phyloP scores from a whole-genome alignment of 371 early-diverging fungal species.

The Rhizopus delemar region DNA sequence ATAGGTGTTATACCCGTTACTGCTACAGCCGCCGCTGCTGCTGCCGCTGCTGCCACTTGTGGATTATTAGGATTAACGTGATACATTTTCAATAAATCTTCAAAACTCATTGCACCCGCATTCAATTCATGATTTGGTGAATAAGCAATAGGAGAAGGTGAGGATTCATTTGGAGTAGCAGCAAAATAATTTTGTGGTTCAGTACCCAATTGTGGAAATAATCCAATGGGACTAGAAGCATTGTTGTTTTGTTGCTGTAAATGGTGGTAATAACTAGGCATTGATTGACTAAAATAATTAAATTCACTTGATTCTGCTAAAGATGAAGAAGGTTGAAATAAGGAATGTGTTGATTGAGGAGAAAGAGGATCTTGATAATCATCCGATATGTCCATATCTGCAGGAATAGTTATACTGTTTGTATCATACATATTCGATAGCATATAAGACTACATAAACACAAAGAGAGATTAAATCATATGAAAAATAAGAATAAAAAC shows the following conservation, averaged over 20 bases:
- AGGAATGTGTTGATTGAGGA: conserved; percentile 20
- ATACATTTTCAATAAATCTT: conserved; percentile 35
- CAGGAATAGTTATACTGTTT: conserved; percentile 42
- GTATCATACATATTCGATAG: conserved; percentile 26
- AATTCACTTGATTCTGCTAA: conserved; percentile 19
- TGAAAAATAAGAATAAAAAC: not conserved
- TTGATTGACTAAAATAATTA: conserved; percentile 31
- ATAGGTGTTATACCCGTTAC: conserved; percentile 13
- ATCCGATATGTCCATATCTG: conserved; percentile 36
- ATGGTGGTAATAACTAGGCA: conserved; percentile 22
- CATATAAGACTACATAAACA: conserved; percentile 4
- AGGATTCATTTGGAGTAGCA: conserved; percentile 21
- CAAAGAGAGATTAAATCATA: not conserved
- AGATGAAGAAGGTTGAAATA: conserved; percentile 24
- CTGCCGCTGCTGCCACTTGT: conserved; percentile 5
- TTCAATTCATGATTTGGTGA: conserved; percentile 12
- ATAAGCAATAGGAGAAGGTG: conserved; percentile 24
- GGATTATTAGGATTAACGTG: conserved; percentile 22
- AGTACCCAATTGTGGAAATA: conserved; percentile 29
- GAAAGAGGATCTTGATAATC: conserved; percentile 23
- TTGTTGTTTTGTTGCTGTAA: conserved; percentile 12
- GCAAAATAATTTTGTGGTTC: conserved; percentile 25
- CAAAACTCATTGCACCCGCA: conserved; percentile 41
- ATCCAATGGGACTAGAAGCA: conserved; percentile 13
- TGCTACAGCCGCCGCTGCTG: conserved; percentile 18